A percentile compares a stretch with the other conserved stretches of the same genome.
Evolutionary conservation across 768 basidiomycete species (phyloP).

Genomic region (Collybiopsis confluens): DNA sequence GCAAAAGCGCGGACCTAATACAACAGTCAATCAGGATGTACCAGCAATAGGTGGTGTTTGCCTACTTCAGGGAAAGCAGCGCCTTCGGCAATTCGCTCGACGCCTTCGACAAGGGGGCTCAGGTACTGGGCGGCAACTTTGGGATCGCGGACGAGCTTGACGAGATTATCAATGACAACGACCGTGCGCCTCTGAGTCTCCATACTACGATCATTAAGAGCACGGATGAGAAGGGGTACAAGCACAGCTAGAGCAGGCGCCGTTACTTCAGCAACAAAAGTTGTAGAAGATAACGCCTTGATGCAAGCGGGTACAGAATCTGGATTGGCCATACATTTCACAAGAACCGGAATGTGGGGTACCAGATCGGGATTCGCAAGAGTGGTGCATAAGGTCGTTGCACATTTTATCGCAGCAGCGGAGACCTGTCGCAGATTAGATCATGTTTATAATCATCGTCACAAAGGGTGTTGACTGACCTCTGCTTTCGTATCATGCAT

Average conservation of each 20-base stretch:
- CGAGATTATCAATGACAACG: conserved; percentile 92
- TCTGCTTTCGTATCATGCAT: conserved; percentile 98
- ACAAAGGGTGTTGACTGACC: conserved; percentile 40
- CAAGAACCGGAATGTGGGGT: conserved; percentile 83
- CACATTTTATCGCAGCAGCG: conserved; percentile 81
- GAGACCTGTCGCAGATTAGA: conserved; percentile 58
- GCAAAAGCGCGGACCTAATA: conserved; percentile 86
- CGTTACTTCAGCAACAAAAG: conserved; percentile 96
- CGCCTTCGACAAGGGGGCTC: conserved; percentile 82
- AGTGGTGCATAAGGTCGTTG: conserved; percentile 82
- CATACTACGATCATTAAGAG: conserved; percentile 93
- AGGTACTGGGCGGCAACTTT: conserved; percentile 87
- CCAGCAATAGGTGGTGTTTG: conserved; percentile 8
- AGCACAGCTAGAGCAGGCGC: conserved; percentile 95
- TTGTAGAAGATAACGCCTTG: conserved; percentile 91
- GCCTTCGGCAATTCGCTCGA: conserved; percentile 81
- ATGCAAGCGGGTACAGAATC: conserved; percentile 86
- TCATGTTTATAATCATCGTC: neutral
- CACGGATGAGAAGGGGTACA: conserved; percentile 86
- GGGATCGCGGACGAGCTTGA: conserved; percentile 93
- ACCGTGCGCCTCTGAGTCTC: conserved; percentile 94
- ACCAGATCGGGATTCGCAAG: conserved; percentile 91
- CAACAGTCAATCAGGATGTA: conserved; percentile 5
- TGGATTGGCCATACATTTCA: conserved; percentile 93
- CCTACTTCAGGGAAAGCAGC: conserved; percentile 94